These are phyloP conservation scores for Ogataea allantospora DNA, from an alignment of 805 yeast genomes.

Conservation along the genomic window DNA sequence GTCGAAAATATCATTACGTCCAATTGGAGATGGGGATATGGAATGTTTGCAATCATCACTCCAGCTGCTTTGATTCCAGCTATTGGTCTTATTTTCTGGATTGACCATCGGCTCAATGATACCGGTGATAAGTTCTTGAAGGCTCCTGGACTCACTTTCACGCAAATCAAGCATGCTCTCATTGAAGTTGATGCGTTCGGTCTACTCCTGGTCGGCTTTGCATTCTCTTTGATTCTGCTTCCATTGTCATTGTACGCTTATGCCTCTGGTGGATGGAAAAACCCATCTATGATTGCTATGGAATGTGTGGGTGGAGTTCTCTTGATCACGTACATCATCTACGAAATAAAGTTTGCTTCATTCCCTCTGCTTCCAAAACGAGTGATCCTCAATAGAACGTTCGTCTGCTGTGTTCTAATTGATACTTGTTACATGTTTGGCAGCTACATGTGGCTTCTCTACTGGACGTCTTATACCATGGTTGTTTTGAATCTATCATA, in stretches of 20 bases:
- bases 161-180: slow-evolving; percentile 16
- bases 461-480: slow-evolving; percentile 36
- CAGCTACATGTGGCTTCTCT: slow-evolving; percentile 19
- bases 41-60: slow-evolving; percentile 45
- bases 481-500: slow-evolving; percentile 33
- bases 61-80: slow-evolving; percentile 40
- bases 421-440: slow-evolving; percentile 21
- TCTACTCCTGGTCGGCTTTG: slow-evolving; percentile 38
- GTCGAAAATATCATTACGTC: slow-evolving; percentile 31
- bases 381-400: slow-evolving; percentile 37
- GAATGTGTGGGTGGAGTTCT: slow-evolving; percentile 38
- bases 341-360: slow-evolving; percentile 35
- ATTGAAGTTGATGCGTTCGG: slow-evolving; percentile 41
- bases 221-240: slow-evolving; percentile 37
- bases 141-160: neutral
- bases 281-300: slow-evolving; percentile 44
- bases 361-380: slow-evolving; percentile 39
- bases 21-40: slow-evolving; percentile 54
- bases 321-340: slow-evolving; percentile 30
- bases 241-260: slow-evolving; percentile 37
- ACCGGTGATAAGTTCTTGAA: neutral
- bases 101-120: slow-evolving; percentile 33
- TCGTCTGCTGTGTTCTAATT: slow-evolving; percentile 34
- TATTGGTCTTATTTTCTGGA: slow-evolving; percentile 31
- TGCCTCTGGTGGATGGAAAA: slow-evolving; percentile 36